Base-by-base conservation (phyloP, 768 basidiomycete species). In the Suillus sp. region DNA sequence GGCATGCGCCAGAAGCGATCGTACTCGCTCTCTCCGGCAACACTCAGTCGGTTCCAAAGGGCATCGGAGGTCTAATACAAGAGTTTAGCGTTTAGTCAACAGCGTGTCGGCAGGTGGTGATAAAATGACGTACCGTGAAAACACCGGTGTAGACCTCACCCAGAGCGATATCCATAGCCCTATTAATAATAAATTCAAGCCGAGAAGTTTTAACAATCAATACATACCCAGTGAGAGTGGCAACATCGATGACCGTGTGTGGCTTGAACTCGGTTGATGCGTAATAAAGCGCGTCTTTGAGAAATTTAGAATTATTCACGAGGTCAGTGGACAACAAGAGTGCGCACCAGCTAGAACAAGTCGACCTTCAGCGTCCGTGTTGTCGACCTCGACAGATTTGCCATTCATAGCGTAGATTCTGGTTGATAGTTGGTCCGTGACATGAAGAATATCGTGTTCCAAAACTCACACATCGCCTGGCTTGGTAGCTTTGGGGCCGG, bases 1-100 rank as follows among this genome's bases (percentile, higher is more conserved):
- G 93, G 93, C 88, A 95, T 86, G 32, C 93, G 86, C 93, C 93
- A 95, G 82, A 96, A 88, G 60, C 87, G 86, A 75, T 94, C 92
- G 70, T 90, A 84, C 69, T 93, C 91, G 16, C 77, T 75, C 77
- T 88, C 85, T 13, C 91, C 92, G 2, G 93, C 92, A 2, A 72
- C 78, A 65, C 85, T 79, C 13, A 96, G 83, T 60, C 84, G 79
- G 42, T 83, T 69, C 91, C 92, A 95, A 22, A 96, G 86, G 27
- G 80, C 75, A 66, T 92, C 89, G 3, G 91, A 91, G 16, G 84
- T 88, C 90, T 91, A 62, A 30, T 27, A 25, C 18, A 27, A 40
- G 4, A 8, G 1, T 42, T 18, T 48, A 2, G 43, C 32, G 1
- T 42, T 18, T 48, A 4, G 43, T 35, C 14, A 55, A 50, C 9